Evolutionary conservation across 164 flowering plant species (phyloP).

Genomic region (Umbellularia californica): DNA sequence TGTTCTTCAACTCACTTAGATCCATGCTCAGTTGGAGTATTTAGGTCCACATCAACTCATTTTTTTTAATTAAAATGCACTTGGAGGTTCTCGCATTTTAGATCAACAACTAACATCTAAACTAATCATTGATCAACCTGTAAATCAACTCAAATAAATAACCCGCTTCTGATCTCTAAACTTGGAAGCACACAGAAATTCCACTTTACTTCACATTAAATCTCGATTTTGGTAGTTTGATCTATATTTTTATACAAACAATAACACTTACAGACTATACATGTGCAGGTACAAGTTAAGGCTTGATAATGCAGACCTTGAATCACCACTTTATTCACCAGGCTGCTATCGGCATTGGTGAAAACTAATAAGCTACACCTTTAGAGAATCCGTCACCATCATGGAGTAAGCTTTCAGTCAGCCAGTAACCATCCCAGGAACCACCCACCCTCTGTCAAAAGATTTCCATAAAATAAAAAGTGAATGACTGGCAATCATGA

Average conservation of each 20-base stretch:
- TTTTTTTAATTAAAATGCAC: no score
- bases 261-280: background rate
- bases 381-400: conserved; percentile 86
- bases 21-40: no score
- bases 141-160: no score
- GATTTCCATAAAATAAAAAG: background rate
- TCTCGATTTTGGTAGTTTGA: no score
- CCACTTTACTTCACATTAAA: no score
- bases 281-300: background rate
- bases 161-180: no score
- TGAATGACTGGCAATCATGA: background rate
- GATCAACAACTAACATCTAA: no score
- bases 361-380: conserved; percentile 70
- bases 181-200: no score
- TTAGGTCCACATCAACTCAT: no score
- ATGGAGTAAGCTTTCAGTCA: conserved; percentile 85
- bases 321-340: background rate
- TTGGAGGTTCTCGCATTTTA: no score
- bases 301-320: background rate
- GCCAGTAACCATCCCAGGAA: conserved; percentile 97
- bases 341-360: background rate
- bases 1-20: no score
- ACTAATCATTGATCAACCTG: no score
- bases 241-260: background rate
- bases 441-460: conserved; percentile 82